Evolutionary conservation across 257 asterid species (phyloP).

Genomic region (Rehmannia glutinosa): DNA sequence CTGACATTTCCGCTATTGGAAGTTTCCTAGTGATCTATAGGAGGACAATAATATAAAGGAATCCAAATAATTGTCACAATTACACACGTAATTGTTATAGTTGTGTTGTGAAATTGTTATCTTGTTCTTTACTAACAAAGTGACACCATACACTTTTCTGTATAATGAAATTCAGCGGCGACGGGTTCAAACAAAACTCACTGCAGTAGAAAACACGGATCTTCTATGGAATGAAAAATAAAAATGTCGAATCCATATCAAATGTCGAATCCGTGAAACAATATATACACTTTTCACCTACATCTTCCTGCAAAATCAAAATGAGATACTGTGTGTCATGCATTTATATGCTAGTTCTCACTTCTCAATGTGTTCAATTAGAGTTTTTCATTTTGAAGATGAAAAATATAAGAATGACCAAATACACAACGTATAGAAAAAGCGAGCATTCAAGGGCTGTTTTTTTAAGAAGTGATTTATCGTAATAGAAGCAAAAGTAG

Average conservation of each 20-base stretch:
- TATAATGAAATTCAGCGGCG: neutral
- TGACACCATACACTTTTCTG: neutral
- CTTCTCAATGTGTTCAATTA: no score
- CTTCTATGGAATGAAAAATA: neutral
- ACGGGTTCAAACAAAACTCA: neutral
- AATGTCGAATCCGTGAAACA: neutral
- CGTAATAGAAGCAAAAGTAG: no score
- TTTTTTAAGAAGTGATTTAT: no score
- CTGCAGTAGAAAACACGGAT: neutral
- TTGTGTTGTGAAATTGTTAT: no score
- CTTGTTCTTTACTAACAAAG: neutral
- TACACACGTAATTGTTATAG: no score
- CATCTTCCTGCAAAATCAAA: conserved; percentile 5
- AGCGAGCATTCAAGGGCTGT: no score
- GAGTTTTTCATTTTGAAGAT: neutral
- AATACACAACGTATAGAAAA: no score
- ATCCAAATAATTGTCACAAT: neutral
- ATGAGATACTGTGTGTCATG: neutral
- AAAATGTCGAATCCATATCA: neutral
- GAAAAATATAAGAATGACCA: neutral
- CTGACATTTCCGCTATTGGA: no score
- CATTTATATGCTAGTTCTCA: neutral
- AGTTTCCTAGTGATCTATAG: no score
- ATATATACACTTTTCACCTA: neutral
- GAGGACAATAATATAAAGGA: no score